Percentiles rank a stretch among this genome's conserved stretches.
Evolutionary conservation across 257 asterid genomes (phyloP).

Genomic region (Petunia axillaris): DNA sequence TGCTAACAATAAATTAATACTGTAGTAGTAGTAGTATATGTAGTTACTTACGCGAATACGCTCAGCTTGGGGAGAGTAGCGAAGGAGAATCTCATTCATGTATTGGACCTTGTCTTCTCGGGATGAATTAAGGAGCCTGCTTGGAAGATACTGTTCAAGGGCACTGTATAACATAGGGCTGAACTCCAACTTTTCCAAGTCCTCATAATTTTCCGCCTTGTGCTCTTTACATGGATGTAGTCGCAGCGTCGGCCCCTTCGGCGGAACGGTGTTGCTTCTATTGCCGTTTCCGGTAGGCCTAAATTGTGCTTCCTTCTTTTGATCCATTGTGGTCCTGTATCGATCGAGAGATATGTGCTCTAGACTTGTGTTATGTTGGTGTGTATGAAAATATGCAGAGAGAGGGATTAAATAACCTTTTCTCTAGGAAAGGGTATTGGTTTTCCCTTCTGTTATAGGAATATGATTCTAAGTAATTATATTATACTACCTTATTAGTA

Average conservation of each 20-base stretch:
- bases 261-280: constrained; percentile 48
- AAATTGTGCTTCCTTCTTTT: constrained; percentile 29
- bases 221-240: constrained; percentile 74
- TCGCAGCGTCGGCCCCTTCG: constrained; percentile 57
- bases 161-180: constrained; percentile 72
- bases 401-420: background rate
- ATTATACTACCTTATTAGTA: too few species aligned
- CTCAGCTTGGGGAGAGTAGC: constrained; percentile 77
- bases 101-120: constrained; percentile 69
- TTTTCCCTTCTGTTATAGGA: background rate
- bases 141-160: constrained; percentile 78
- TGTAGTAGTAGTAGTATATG: background rate
- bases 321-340: constrained; percentile 25
- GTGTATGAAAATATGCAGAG: too few species aligned
- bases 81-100: constrained; percentile 74
- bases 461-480: background rate
- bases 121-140: constrained; percentile 47
- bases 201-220: constrained; percentile 72
- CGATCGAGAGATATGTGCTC: constrained; percentile 32
- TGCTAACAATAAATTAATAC: background rate
- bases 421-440: background rate
- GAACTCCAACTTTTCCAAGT: constrained; percentile 65
- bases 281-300: constrained; percentile 32
- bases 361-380: too few species aligned
- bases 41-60: constrained; percentile 61